Conservation (phyloP, 192 early-diverging fungal genomes). For the Coemansia sp. region DNA sequence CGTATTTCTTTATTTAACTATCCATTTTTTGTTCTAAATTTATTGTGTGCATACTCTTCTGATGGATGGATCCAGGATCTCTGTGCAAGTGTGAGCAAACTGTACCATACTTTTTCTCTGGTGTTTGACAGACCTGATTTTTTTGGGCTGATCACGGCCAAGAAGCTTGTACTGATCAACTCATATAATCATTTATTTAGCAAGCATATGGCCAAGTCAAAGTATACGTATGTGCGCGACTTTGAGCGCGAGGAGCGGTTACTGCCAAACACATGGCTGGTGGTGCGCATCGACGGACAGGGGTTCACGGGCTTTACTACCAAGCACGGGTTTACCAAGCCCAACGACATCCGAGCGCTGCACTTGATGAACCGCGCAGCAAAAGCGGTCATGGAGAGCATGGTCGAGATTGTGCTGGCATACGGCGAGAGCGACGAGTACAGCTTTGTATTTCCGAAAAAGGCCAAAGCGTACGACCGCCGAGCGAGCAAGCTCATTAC, state of each 20-base stretch:
- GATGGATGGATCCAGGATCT: neutral
- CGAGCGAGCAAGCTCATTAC: conserved; percentile 83
- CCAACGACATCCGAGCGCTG: conserved; percentile 78
- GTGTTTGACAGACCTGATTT: neutral
- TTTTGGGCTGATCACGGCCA: neutral
- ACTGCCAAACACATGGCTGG: conserved; percentile 86
- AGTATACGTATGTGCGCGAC: conserved; percentile 88
- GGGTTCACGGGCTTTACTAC: conserved; percentile 88
- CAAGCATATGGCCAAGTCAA: conserved; percentile 85
- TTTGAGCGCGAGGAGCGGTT: conserved; percentile 83
- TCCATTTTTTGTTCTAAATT: neutral
- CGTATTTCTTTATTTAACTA: neutral
- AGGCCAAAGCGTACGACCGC: conserved; percentile 70
- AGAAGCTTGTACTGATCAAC: neutral
- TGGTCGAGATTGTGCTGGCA: conserved; percentile 78
- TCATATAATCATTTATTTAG: neutral
- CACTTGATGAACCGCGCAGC: conserved; percentile 85
- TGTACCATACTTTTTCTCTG: neutral
- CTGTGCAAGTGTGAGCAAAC: neutral
- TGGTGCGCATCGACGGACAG: conserved; percentile 92
- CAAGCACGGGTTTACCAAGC: conserved; percentile 76
- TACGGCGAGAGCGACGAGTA: conserved; percentile 97
- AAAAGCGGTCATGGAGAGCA: conserved; percentile 76
- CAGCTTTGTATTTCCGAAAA: conserved; percentile 74
- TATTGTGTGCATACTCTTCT: neutral